phyloP scores from a whole-genome alignment of 2,329 filamentous ascomycete species.

The Massarina eburnea region DNA sequence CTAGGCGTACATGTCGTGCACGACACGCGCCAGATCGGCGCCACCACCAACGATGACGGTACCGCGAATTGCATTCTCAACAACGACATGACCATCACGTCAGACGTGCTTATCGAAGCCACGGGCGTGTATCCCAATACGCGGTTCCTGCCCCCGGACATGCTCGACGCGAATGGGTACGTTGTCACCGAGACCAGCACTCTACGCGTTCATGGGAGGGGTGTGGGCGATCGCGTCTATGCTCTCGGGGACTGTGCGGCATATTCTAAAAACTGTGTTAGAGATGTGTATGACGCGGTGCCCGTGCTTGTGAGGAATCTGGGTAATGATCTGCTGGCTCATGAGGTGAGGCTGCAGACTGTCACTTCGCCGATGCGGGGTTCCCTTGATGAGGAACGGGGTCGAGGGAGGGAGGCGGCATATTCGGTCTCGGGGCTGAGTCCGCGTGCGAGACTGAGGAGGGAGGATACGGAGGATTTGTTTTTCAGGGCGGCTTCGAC shows the following conservation, averaged over 20 bases:
- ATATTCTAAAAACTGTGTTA: slow-evolving; percentile 30
- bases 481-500: too few relatives aligned
- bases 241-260: slow-evolving; percentile 38
- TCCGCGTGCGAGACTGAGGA: too few relatives aligned
- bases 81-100: slow-evolving; percentile 30
- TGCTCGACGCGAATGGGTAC: slow-evolving; percentile 30
- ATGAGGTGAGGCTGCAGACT: slow-evolving; percentile 37
- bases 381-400: too few relatives aligned
- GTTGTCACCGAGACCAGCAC: slow-evolving; percentile 25
- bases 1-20: slow-evolving; percentile 36
- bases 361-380: background rate
- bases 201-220: slow-evolving; percentile 22
- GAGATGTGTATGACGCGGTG: slow-evolving; percentile 38
- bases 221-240: slow-evolving; percentile 30
- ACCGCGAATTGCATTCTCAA: slow-evolving; percentile 26
- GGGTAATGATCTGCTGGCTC: slow-evolving; percentile 31
- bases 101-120: slow-evolving; percentile 36
- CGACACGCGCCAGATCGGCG: slow-evolving; percentile 24
- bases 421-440: background rate
- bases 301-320: slow-evolving; percentile 38
- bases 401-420: background rate
- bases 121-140: slow-evolving; percentile 36
- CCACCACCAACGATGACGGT: slow-evolving; percentile 18
- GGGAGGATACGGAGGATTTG: too few relatives aligned
- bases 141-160: slow-evolving; percentile 22